Conservation (phyloP, 345 rosid species). For the Citropsis articulata region DNA sequence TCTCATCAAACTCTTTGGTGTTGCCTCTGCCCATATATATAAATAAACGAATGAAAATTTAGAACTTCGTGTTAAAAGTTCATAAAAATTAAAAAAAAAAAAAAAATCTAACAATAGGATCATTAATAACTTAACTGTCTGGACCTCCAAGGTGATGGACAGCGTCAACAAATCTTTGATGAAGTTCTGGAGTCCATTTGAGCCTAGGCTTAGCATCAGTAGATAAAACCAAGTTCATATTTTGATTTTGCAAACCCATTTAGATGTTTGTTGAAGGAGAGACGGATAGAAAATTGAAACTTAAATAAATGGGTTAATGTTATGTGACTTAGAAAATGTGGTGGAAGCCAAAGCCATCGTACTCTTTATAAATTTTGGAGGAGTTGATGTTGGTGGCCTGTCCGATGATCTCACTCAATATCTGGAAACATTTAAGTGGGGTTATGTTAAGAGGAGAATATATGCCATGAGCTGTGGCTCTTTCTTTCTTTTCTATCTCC, state of each 20-base stretch:
- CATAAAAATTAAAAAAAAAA: not conserved
- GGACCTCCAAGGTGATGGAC: conserved; percentile 85
- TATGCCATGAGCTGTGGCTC: conserved; percentile 67
- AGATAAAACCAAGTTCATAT: conserved; percentile 74
- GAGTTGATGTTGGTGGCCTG: conserved; percentile 46
- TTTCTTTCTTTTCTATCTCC: conserved; percentile 38
- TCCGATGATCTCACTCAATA: conserved; percentile 67
- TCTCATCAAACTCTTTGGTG: conserved; percentile 90
- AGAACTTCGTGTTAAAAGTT: not conserved
- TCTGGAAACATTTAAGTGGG: conserved; percentile 72
- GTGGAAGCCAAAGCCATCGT: conserved; percentile 27
- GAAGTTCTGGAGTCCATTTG: conserved; percentile 95
- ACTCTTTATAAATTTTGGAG: conserved; percentile 38
- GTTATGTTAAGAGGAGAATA: conserved; percentile 68
- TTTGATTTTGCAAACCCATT: conserved; percentile 46
- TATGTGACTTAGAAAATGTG: conserved; percentile 23
- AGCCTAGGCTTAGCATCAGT: conserved; percentile 95
- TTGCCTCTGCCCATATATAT: conserved; percentile 60
- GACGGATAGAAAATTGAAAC: conserved; percentile 16
- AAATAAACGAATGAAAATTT: conserved; percentile 8
- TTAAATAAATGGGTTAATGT: conserved; percentile 14
- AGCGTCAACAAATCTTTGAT: conserved; percentile 75
- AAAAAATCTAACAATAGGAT: conserved; percentile 1
- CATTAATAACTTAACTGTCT: conserved; percentile 52
- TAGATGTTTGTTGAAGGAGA: conserved; percentile 15